Evolutionary conservation across 345 rosid species (phyloP).

Genomic region (Pistacia vera): DNA sequence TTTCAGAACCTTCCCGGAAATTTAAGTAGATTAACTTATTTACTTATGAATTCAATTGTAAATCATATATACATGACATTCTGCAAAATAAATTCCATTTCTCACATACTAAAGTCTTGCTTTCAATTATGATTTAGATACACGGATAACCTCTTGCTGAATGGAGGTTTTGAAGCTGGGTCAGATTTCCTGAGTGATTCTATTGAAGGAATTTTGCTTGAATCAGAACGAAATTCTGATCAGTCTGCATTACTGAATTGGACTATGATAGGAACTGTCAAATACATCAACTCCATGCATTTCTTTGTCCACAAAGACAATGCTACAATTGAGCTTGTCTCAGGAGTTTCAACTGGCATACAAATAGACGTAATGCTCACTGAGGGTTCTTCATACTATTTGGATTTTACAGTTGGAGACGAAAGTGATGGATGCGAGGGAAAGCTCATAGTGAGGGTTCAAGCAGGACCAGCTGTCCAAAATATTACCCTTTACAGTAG

Average conservation of each 20-base stretch:
- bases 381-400: slow-evolving; percentile 40
- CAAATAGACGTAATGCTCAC: slow-evolving; percentile 39
- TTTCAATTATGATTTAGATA: no score
- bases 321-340: slow-evolving; percentile 56
- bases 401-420: slow-evolving; percentile 57
- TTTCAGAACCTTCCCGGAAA: no score
- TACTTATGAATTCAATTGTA: no score
- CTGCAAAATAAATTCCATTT: neutral
- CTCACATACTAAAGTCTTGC: neutral
- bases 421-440: slow-evolving; percentile 50
- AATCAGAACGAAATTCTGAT: slow-evolving; percentile 39
- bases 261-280: slow-evolving; percentile 53
- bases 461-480: slow-evolving; percentile 43
- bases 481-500: no score
- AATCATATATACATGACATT: no score
- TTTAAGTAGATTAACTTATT: no score
- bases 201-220: slow-evolving; percentile 40
- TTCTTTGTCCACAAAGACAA: slow-evolving; percentile 57
- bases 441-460: neutral
- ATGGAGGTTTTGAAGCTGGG: slow-evolving; percentile 67
- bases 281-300: slow-evolving; percentile 55
- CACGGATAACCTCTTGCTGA: slow-evolving; percentile 46
- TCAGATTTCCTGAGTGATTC: slow-evolving; percentile 48
- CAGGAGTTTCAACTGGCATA: slow-evolving; percentile 41
- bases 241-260: slow-evolving; percentile 52